Evolutionary conservation across 2,329 filamentous ascomycete genomes (phyloP).

Genomic region (Bimuria novae-zelandiae): DNA sequence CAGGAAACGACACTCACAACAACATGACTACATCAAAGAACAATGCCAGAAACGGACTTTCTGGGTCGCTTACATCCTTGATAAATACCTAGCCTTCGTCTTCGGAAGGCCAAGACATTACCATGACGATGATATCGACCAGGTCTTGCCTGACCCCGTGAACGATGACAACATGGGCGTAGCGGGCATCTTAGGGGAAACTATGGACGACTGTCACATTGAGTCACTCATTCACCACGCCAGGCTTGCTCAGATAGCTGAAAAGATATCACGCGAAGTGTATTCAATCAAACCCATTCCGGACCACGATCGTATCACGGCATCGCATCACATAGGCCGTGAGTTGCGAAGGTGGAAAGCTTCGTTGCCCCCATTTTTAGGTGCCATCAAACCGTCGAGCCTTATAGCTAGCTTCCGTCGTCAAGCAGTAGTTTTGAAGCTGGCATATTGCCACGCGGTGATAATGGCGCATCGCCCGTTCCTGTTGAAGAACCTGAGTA

Average conservation of each 20-base stretch:
- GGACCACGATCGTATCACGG: slow-evolving; percentile 42
- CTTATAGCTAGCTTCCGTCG: slow-evolving; percentile 52
- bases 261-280: slow-evolving; percentile 37
- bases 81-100: slow-evolving; percentile 65
- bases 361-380: slow-evolving; percentile 50
- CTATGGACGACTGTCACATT: slow-evolving; percentile 55
- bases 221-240: slow-evolving; percentile 55
- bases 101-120: slow-evolving; percentile 63
- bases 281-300: slow-evolving; percentile 42
- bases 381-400: slow-evolving; percentile 51
- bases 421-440: slow-evolving; percentile 36
- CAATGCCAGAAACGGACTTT: slow-evolving; percentile 64
- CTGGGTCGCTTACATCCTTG: slow-evolving; percentile 65
- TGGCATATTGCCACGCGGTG: slow-evolving; percentile 42
- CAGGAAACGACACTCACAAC: slow-evolving; percentile 28
- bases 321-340: slow-evolving; percentile 46
- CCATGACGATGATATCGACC: slow-evolving; percentile 66
- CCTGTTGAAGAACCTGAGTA: slow-evolving; percentile 25
- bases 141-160: slow-evolving; percentile 60
- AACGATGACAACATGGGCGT: slow-evolving; percentile 63
- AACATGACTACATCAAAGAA: slow-evolving; percentile 49
- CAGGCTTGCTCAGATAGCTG: slow-evolving; percentile 43
- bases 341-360: slow-evolving; percentile 43
- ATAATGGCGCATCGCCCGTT: slow-evolving; percentile 43
- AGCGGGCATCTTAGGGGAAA: slow-evolving; percentile 36